These are phyloP conservation scores for Suillus sp. DNA, from an alignment of 768 basidiomycete genomes.

Conservation along the genomic window DNA sequence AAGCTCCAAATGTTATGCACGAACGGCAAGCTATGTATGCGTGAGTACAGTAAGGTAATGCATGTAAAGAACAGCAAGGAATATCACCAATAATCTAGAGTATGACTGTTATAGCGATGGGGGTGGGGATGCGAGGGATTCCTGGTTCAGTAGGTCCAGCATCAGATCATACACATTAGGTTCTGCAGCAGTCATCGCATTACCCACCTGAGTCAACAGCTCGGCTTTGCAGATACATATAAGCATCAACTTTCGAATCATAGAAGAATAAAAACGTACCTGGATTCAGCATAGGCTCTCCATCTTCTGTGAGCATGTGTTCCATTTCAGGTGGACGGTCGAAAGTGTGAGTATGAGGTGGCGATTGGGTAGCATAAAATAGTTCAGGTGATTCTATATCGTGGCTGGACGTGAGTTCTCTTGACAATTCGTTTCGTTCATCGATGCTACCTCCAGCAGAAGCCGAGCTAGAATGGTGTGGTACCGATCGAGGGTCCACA, in stretches of 20 bases:
- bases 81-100: constrained; percentile 26
- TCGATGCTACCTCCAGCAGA: constrained; percentile 17
- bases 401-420: constrained; percentile 24
- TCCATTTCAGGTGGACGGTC: constrained; percentile 49
- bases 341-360: constrained; percentile 24
- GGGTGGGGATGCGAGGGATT: constrained; percentile 73
- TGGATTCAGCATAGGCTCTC: constrained; percentile 68
- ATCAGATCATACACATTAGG: constrained; percentile 31
- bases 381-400: constrained; percentile 9
- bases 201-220: constrained; percentile 60
- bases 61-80: constrained; percentile 5
- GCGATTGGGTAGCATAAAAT: constrained; percentile 31
- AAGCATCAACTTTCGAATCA: constrained; percentile 11
- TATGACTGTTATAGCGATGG: constrained; percentile 43
- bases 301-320: constrained; percentile 63
- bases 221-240: constrained; percentile 43
- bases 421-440: constrained; percentile 21
- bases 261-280: constrained; percentile 41
- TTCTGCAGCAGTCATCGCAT: constrained; percentile 14
- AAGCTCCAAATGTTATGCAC: constrained; percentile 11
- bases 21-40: constrained; percentile 16
- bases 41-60: constrained; percentile 29
- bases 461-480: constrained; percentile 16
- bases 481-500: constrained; percentile 10
- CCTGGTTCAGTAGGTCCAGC: constrained; percentile 39